Evolutionary conservation across 495 filamentous ascomycete genomes (phyloP).

Genomic region (Aspergillus wentii): DNA sequence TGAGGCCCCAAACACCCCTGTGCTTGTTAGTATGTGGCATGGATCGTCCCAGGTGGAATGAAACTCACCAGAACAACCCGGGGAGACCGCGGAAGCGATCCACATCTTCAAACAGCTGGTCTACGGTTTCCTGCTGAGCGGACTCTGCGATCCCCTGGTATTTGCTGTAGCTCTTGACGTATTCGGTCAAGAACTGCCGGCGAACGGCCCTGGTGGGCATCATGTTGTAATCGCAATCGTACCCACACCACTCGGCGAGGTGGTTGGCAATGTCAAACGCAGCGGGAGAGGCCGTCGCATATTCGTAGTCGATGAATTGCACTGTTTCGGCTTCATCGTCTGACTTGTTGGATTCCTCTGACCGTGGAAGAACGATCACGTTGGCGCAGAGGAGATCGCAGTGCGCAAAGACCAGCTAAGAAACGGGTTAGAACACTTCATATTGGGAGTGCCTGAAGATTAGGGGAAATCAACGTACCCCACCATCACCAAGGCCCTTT

Average conservation of each 20-base stretch:
- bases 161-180: constrained; percentile 53
- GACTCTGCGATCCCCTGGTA: constrained; percentile 32
- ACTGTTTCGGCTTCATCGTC: constrained; percentile 47
- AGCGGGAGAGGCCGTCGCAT: constrained; percentile 86
- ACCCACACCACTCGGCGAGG: constrained; percentile 97
- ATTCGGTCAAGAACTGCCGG: constrained; percentile 76
- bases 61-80: constrained; percentile 68
- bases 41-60: not conserved
- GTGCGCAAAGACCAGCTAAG: constrained; percentile 86
- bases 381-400: constrained; percentile 94
- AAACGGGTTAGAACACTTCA: constrained; percentile 12
- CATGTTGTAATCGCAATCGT: constrained; percentile 84
- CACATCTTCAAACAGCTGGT: constrained; percentile 68
- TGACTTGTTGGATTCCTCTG: constrained; percentile 21
- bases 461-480: constrained; percentile 48
- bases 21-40: constrained; percentile 6
- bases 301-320: constrained; percentile 97
- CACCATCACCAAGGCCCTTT: constrained; percentile 64
- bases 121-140: constrained; percentile 56
- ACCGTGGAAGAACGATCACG: constrained; percentile 80
- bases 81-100: constrained; percentile 86
- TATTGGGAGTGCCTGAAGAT: constrained; percentile 2
- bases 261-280: constrained; percentile 99
- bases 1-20: constrained; percentile 94
- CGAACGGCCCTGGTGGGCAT: constrained; percentile 77